Percentiles rank a stretch among this genome's conserved stretches.
These are phyloP conservation scores for Friedmanniomyces simplex DNA, from an alignment of 495 filamentous ascomycete species.

Conservation along the genomic window DNA sequence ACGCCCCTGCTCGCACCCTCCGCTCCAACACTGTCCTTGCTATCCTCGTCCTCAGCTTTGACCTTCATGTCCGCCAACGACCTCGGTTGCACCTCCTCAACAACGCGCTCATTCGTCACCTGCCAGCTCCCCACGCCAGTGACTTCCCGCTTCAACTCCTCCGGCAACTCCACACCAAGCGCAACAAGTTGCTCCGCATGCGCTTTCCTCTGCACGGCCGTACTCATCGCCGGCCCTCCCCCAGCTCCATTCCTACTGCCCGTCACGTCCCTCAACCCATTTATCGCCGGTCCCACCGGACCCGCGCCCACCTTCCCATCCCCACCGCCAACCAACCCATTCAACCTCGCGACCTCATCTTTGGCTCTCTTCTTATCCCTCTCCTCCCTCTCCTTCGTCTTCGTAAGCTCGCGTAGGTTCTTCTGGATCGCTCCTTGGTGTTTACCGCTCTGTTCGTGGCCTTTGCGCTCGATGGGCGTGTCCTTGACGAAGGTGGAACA, in stretches of 20 bases:
- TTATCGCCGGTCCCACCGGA: too few species aligned
- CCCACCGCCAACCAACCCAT: slow-evolving; percentile 53
- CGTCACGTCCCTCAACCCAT: slow-evolving; percentile 5
- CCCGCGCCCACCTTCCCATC: slow-evolving; percentile 12
- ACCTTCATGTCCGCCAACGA: neutral
- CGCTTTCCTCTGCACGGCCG: slow-evolving; percentile 61
- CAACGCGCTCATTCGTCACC: slow-evolving; percentile 48
- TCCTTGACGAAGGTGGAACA: slow-evolving; percentile 86
- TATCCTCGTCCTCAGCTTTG: slow-evolving; percentile 38
- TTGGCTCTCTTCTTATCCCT: slow-evolving; percentile 72
- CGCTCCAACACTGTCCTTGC: slow-evolving; percentile 32
- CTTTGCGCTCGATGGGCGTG: slow-evolving; percentile 75
- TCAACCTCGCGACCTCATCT: slow-evolving; percentile 75
- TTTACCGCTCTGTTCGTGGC: slow-evolving; percentile 81
- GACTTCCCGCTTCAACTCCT: slow-evolving; percentile 66
- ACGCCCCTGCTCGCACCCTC: slow-evolving; percentile 42
- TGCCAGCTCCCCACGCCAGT: slow-evolving; percentile 89
- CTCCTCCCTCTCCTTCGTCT: slow-evolving; percentile 63
- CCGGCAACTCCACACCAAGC: slow-evolving; percentile 77
- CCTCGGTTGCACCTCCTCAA: slow-evolving; percentile 25
- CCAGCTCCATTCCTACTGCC: slow-evolving; percentile 1
- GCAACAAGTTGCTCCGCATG: slow-evolving; percentile 81
- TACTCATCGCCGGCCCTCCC: slow-evolving; percentile 16
- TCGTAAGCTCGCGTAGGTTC: slow-evolving; percentile 78
- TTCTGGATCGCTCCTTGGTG: slow-evolving; percentile 87